A percentile compares a stretch with the other conserved stretches of the same genome.
Evolutionary conservation across 2,329 filamentous ascomycete genomes (phyloP).

Genomic region (Stachybotrys chartarum): DNA sequence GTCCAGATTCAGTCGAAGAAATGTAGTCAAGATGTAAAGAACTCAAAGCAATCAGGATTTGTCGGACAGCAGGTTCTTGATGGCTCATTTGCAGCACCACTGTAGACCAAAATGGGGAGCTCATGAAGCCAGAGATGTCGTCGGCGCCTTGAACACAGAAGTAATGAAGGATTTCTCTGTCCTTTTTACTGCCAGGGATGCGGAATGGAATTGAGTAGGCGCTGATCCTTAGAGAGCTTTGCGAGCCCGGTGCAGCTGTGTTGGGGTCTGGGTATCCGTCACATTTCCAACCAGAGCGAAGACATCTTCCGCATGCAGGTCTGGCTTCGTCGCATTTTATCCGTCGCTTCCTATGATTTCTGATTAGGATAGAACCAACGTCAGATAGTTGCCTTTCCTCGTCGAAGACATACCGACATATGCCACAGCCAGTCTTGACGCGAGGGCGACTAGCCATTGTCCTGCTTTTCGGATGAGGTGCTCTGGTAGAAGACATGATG

Average conservation of each 20-base stretch:
- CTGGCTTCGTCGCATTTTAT: neutral
- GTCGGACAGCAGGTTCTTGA: constrained; percentile 7
- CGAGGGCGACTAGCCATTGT: too few species aligned
- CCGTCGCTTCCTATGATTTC: neutral
- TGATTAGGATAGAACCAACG: too few species aligned
- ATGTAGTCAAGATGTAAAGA: constrained; percentile 5
- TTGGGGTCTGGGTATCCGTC: neutral
- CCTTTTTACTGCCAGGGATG: constrained; percentile 8
- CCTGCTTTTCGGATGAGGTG: too few species aligned
- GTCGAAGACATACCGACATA: too few species aligned
- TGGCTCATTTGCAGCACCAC: constrained; percentile 7
- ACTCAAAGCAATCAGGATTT: constrained; percentile 7
- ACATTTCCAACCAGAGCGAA: neutral
- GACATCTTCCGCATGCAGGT: neutral
- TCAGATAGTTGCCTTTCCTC: too few species aligned
- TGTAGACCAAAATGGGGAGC: constrained; percentile 7
- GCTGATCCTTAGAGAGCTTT: neutral
- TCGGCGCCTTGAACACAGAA: constrained; percentile 6
- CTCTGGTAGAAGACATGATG: too few species aligned
- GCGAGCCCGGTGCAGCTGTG: neutral
- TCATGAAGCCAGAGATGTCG: constrained; percentile 6
- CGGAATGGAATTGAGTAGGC: constrained; percentile 9
- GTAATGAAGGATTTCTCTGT: constrained; percentile 9
- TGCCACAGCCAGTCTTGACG: too few species aligned
- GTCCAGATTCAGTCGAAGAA: neutral